A percentile compares a stretch with the other conserved stretches of the same genome.
Evolutionary conservation across 805 yeast species (phyloP).

Genomic region (Yamadazyma sp.): DNA sequence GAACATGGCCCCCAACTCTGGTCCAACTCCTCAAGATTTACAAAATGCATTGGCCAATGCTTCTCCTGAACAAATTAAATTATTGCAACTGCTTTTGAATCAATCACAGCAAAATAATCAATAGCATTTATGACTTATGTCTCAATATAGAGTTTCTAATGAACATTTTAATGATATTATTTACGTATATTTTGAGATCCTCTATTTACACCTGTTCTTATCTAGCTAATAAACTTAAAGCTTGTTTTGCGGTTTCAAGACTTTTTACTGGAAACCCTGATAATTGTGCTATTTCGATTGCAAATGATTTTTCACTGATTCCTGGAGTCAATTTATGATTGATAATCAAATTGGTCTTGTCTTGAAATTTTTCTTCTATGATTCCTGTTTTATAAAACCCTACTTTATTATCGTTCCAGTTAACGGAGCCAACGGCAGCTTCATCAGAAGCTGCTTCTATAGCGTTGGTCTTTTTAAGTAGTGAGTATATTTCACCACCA

Average conservation of each 20-base stretch:
- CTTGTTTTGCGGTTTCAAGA: slow-evolving; percentile 44
- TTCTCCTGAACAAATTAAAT: slow-evolving; percentile 21
- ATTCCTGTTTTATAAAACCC: slow-evolving; percentile 33
- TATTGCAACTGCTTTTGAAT: no score
- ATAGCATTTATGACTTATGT: no score
- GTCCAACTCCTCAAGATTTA: slow-evolving; percentile 4
- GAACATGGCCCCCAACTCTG: slow-evolving; percentile 13
- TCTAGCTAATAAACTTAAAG: slow-evolving; percentile 2
- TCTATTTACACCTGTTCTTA: not conserved
- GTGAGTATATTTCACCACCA: slow-evolving; percentile 36
- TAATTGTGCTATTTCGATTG: slow-evolving; percentile 67
- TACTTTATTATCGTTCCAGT: slow-evolving; percentile 22
- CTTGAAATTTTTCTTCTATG: slow-evolving; percentile 10
- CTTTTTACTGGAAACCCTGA: slow-evolving; percentile 77
- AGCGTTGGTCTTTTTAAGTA: slow-evolving; percentile 30
- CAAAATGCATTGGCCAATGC: slow-evolving; percentile 14
- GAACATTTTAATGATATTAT: no score
- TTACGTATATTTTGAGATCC: not conserved
- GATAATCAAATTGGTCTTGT: slow-evolving; percentile 29
- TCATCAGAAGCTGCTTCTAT: not conserved
- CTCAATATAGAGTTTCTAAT: no score
- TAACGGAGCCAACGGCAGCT: no score
- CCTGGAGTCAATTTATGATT: slow-evolving; percentile 65
- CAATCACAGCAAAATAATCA: no score
- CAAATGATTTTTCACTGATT: slow-evolving; percentile 71